Evolutionary conservation across 2,329 filamentous ascomycete genomes (phyloP).

Genomic region (Chrysosphaeria jannelii): DNA sequence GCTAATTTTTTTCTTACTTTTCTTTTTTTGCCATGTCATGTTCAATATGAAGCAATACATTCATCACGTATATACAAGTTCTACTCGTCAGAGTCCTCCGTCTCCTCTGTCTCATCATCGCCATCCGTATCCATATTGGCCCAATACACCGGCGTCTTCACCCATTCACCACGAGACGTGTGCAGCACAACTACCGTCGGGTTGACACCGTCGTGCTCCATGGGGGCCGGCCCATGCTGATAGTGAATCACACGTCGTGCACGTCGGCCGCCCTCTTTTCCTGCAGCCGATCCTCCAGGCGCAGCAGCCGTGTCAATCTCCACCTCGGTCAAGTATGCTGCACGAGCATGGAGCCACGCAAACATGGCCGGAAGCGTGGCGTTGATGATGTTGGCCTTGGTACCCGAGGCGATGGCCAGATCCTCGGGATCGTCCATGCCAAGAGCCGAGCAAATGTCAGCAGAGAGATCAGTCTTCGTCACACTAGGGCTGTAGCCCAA

Average conservation of each 20-base stretch:
- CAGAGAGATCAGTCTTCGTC: conserved; percentile 1
- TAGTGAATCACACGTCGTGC: conserved; percentile 4
- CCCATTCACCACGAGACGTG: conserved; percentile 5
- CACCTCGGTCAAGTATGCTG: conserved; percentile 4
- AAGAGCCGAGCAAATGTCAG: conserved; percentile 1
- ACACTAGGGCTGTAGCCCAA: conserved; percentile 4
- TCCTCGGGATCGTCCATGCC: conserved; percentile 1
- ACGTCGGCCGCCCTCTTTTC: conserved; percentile 1
- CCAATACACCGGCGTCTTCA: conserved; percentile 5
- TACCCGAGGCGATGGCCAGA: conserved; percentile 1
- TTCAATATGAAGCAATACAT: no score
- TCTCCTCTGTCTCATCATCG: conserved; percentile 6
- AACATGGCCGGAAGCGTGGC: conserved; percentile 5
- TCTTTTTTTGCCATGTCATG: no score
- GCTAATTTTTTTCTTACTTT: no score
- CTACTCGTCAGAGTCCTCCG: no score
- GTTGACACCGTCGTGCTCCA: conserved; percentile 4
- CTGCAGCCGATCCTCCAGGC: not conserved
- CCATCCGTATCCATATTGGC: conserved; percentile 1
- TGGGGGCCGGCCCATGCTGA: conserved; percentile 2
- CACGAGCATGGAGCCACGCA: conserved; percentile 5
- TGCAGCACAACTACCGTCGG: conserved; percentile 5
- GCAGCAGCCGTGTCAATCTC: conserved; percentile 3
- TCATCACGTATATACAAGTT: no score
- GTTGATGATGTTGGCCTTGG: conserved; percentile 4